Evolutionary conservation across 2,329 filamentous ascomycete genomes (phyloP), one percentile per base, ranked within the genome.

Genomic region (Diaporthe vaccinii): DNA sequence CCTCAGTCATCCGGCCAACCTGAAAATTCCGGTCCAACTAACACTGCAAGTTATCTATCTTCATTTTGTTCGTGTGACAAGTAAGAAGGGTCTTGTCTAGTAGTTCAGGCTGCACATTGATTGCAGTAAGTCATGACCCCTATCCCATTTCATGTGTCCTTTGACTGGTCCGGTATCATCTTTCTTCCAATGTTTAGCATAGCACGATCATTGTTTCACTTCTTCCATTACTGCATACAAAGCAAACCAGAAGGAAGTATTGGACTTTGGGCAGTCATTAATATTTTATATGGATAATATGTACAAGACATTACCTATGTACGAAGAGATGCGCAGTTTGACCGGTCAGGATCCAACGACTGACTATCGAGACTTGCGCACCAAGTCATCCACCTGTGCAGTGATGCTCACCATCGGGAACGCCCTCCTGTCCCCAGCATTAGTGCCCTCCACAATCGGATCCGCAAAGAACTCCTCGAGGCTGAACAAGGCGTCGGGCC

Each of bases 321-420:
- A 49, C 20, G 7, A 9, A 17, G 22, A 46, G 14, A 6, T 12
- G 2, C n/a, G 59, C 14, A 34, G 25, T 1, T 2, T 22, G 31
- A 25, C 46, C 31, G 2, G 34, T 7, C 22, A 28, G 7, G 25
- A 55, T 20, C 3, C 22, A 22, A 39, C 9, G 20, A 28, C 25
- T 15, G 65, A 41, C 46, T 53, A 74, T 28, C 25, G 28, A 41
- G 65, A 73, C 20, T 57, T 57, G 49, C 61, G 71, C 74, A 78
- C 55, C 58, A 78, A 51, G 22, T 61, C 75, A 74, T 82, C 81
- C 28, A 82, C 73, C 31, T 80, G 61, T 0, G 72, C 75, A 57
- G 82, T 82, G 49, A 83, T 81, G 67, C 82, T 80, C 14, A 80
- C 58, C 34, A 82, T 76, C 10, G 82, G 82, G 73, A 82, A 83